Conservation (phyloP, 2,329 filamentous ascomycete species). For the Claviceps pazoutovae region DNA sequence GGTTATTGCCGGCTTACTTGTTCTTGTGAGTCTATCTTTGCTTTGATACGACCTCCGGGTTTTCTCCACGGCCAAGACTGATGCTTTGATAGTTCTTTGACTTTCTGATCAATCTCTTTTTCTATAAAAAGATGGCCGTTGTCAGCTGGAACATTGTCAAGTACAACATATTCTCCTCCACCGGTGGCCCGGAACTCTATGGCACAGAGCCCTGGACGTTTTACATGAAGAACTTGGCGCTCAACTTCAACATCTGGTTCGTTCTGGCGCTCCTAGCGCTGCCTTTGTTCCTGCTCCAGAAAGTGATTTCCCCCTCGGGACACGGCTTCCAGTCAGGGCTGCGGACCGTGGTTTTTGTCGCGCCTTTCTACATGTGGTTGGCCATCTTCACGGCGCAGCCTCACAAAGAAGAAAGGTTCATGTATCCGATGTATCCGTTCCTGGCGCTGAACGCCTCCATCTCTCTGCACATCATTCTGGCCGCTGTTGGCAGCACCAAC, state of each 20-base stretch:
- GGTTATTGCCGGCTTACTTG: constrained; percentile 45
- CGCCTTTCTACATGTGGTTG: constrained; percentile 91
- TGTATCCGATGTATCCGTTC: constrained; percentile 93
- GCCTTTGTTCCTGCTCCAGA: constrained; percentile 64
- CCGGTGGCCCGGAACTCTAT: constrained; percentile 79
- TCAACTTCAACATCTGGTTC: constrained; percentile 97
- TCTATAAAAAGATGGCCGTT: constrained; percentile 65
- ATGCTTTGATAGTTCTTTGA: constrained; percentile 44
- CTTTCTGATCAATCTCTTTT: constrained; percentile 61
- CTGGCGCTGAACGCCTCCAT: constrained; percentile 80
- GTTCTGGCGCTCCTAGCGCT: constrained; percentile 59
- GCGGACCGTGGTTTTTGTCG: constrained; percentile 62
- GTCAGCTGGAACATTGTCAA: constrained; percentile 87
- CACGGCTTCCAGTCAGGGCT: constrained; percentile 56
- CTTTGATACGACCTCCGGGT: background rate
- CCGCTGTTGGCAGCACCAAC: constrained; percentile 57
- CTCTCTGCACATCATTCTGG: constrained; percentile 65
- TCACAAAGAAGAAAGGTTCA: constrained; percentile 96
- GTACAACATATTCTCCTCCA: constrained; percentile 83
- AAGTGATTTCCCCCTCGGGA: constrained; percentile 45
- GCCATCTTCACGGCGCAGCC: constrained; percentile 81
- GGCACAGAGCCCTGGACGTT: constrained; percentile 96
- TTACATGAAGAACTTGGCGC: constrained; percentile 75
- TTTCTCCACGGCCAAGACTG: background rate
- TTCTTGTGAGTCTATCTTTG: constrained; percentile 44